Base-by-base conservation (phyloP, 1,284 basidiomycete genomes). In the Phylloboletellus chloephorus region DNA sequence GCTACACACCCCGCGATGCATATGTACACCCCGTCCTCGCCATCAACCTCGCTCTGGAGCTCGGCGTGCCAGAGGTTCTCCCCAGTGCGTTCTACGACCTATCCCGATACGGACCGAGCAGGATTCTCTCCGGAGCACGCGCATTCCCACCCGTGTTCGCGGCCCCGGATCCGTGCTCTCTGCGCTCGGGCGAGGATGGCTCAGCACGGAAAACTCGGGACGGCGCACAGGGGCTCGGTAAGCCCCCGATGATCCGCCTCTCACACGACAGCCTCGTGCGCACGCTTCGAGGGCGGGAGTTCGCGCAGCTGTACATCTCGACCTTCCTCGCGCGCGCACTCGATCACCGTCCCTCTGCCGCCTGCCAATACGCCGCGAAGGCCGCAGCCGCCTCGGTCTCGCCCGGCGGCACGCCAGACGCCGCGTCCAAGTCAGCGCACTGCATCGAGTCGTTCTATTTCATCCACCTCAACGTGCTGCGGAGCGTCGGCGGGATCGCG, bases 371-470 rank as follows among this genome's bases (percentile, higher is more conserved):
- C 52, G 51, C 58, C 10, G 41, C 44, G 33, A 48, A 41, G 36
- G 50, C 47, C 47, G 26, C 43, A 13, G 16, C 12, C 3, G 17
- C 37, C 15, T 26, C 43, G 1, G 5, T 16, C 2, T 30, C 4
- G 28, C n/a, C 31, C 21, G 7, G 21, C 6, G 34, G 23, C 5
- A 16, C 13, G 15, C 3, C 30, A 1, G 9, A 31, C 7, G 3
- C 24, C 0, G 2, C 22, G 13, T 51, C 52, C 37, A 19, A 28
- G 32, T 47, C 45, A 38, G 61, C 31, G 49, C 62, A 49, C 20
- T 86, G 83, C 60, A 65, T 66, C 45, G 79, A 84, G 46, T 81
- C 82, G 10, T 83, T 81, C 63, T 81, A 83, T 60, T 82, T 79
- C 57, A 76, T 87, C 64, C 76, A 75, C 65, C 72, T 86, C 44